Evolutionary conservation across 371 early-diverging fungal species (phyloP).

Genomic region (Actinomortierella wolfii): DNA sequence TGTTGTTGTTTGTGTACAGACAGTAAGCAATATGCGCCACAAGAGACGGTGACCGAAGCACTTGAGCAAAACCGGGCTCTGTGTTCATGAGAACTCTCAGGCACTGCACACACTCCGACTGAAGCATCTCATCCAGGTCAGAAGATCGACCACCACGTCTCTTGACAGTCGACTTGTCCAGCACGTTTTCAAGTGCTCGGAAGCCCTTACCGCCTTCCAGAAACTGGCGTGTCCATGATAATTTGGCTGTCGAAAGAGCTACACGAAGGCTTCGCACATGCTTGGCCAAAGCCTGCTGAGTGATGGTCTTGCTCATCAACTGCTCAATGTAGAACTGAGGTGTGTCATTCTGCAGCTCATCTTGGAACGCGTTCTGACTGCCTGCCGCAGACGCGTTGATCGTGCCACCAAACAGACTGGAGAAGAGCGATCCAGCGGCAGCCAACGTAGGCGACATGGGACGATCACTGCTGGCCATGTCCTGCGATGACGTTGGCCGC

Average conservation of each 20-base stretch:
- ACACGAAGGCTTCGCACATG: slow-evolving; percentile 57
- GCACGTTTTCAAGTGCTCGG: slow-evolving; percentile 56
- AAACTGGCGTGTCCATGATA: slow-evolving; percentile 66
- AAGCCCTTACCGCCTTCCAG: slow-evolving; percentile 55
- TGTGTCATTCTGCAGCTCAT: slow-evolving; percentile 23
- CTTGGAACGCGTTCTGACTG: neutral
- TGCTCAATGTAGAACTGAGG: slow-evolving; percentile 47
- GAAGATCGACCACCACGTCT: slow-evolving; percentile 48
- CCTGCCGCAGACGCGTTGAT: slow-evolving; percentile 8
- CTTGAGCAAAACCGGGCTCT: slow-evolving; percentile 62
- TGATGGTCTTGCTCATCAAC: slow-evolving; percentile 35
- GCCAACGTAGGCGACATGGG: slow-evolving; percentile 41
- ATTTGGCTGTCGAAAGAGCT: slow-evolving; percentile 53
- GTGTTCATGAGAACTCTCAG: slow-evolving; percentile 60
- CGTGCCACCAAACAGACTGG: slow-evolving; percentile 32
- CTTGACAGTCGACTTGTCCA: slow-evolving; percentile 53
- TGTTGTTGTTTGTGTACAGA: slow-evolving; percentile 49
- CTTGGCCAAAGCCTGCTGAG: slow-evolving; percentile 51
- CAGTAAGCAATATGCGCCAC: slow-evolving; percentile 49
- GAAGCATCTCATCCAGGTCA: slow-evolving; percentile 51
- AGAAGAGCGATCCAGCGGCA: slow-evolving; percentile 36
- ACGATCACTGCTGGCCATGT: slow-evolving; percentile 14
- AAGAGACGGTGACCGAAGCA: slow-evolving; percentile 48
- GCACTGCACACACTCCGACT: slow-evolving; percentile 66
- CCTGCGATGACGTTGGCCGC: slow-evolving; percentile 6